Evolutionary conservation across 1,284 basidiomycete species (phyloP), one percentile per base, ranked within the genome.

Genomic region (Testicularia cyperi): DNA sequence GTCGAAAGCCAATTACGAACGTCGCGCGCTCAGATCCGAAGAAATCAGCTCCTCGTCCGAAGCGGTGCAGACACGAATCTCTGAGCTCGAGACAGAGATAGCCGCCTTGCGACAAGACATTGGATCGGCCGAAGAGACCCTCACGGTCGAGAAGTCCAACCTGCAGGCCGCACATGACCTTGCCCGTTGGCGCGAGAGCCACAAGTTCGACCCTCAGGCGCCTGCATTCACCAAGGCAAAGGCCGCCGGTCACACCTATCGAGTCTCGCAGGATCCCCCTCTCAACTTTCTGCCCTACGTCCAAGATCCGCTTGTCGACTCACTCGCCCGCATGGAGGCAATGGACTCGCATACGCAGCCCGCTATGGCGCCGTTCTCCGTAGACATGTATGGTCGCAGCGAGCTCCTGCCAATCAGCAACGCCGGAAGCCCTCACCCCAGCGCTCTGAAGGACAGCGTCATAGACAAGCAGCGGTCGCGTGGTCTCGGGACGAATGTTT

Each of bases 1-100:
- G 24, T 54, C 81, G 27, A 21, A 45, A 9, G 44, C 38, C n/a
- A 51, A 52, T 24, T 33, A 61, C 15, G 49, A 68, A 16, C 60
- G 54, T 30, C 52, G 65, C 18, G 39, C 33, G 2, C 41, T 43
- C 18, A 29, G 51, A 21, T 48, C 53, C n/a, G 27, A 44, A 12
- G 53, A 68, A 16, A 29, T 55, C 28, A 37, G 26, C 2, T 15
- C 15, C 20, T 38, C 42, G 9, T 8, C 15, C 8, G 16, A 16
- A 16, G 8, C 25, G 6, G 15, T 21, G 15, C 19, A 21, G 19
- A n/a, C 23, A 16, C 25, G 18, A 24, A 51, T 40, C 10, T n/a
- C 23, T 20, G 23, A 18, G 18, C 21, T 35, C 31, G 26, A 47
- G 46, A 15, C 34, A 2, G 45, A 37, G 18, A 30, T 24, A 22